A percentile compares a stretch with the other conserved stretches of the same genome.
Conservation (phyloP, 1,284 basidiomycete genomes). For the Ganoderma multipileum region DNA sequence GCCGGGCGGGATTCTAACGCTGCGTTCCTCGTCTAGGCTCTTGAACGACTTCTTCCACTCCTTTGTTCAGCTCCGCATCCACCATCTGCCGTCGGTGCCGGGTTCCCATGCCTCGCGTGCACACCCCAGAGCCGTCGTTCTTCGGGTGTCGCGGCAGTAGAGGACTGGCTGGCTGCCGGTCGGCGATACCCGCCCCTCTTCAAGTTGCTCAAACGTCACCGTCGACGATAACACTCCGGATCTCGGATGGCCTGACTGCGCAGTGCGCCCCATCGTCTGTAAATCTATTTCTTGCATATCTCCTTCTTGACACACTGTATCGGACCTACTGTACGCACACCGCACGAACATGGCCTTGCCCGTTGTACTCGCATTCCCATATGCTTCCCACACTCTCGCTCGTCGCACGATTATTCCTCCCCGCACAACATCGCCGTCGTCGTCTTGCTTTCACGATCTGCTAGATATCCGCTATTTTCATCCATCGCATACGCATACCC, state of each 20-base stretch:
- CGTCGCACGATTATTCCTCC: background rate
- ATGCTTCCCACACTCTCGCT: background rate
- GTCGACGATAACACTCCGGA: background rate
- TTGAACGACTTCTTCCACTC: background rate
- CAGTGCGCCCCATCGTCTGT: slow-evolving; percentile 1
- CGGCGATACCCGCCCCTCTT: background rate
- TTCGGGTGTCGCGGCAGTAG: background rate
- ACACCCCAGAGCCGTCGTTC: background rate
- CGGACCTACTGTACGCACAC: background rate
- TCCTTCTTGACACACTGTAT: background rate
- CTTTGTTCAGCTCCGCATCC: background rate
- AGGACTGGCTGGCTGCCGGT: background rate
- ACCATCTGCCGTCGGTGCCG: background rate
- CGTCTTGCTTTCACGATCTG: background rate
- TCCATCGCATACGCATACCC: background rate
- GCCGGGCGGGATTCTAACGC: background rate
- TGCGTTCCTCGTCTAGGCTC: background rate
- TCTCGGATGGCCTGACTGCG: background rate
- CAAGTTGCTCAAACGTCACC: background rate
- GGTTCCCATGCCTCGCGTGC: background rate
- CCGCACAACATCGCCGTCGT: background rate
- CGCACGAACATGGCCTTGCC: background rate
- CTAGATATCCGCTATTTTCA: slow-evolving; percentile 1
- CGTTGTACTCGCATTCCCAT: background rate
- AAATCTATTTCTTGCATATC: slow-evolving; percentile 5